Evolutionary conservation across 441 rosid genomes (phyloP), one percentile per base, ranked within the genome.

Genomic region (Daphne laureola): DNA sequence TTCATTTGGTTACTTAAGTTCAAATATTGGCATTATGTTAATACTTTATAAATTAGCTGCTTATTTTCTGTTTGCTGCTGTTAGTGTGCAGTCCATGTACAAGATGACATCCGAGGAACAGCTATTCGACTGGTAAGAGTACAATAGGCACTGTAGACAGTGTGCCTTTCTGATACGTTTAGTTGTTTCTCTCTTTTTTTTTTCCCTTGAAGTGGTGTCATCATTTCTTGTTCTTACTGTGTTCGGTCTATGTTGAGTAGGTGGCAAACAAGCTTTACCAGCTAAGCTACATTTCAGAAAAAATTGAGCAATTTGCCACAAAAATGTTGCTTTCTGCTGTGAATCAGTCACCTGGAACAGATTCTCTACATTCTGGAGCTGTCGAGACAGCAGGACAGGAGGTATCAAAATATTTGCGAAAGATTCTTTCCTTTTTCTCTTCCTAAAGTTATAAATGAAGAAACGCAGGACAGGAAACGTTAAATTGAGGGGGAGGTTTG

Each of bases 1-100:
- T 9, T 5, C 11, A 49, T 8, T 43, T 43, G 27, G 45, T 23
- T 31, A 18, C 45, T 17, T 44, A 17, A 14, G 13, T 48, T 31
- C 1, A 27, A 27, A 7, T 7, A 27, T 27, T 27, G 4, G 5
- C 7, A 4, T 31, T 31, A 31, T 31, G 38, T 0, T 31, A 31
- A 21, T 36, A 26, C 59, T 55, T 56, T 45, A n/a, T 59, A 55
- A 49, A 51, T 53, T 60, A 50, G 31, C 65, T 52, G 53, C 61
- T 54, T 55, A 65, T 67, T 51, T 54, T 57, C 67, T 63, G 56
- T 61, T 58, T 64, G 36, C 52, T 74, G 55, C 27, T 78, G 67
- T 69, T 97, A 95, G 99, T 95, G 96, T 81, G 82, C 99, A 70
- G 78, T 84, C 69, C 97, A 95, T 77, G 76, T 86, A 64, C 96